These are phyloP conservation scores for Neostapfia colusana DNA, from an alignment of 176 grass and related monocot genomes.

Conservation along the genomic window DNA sequence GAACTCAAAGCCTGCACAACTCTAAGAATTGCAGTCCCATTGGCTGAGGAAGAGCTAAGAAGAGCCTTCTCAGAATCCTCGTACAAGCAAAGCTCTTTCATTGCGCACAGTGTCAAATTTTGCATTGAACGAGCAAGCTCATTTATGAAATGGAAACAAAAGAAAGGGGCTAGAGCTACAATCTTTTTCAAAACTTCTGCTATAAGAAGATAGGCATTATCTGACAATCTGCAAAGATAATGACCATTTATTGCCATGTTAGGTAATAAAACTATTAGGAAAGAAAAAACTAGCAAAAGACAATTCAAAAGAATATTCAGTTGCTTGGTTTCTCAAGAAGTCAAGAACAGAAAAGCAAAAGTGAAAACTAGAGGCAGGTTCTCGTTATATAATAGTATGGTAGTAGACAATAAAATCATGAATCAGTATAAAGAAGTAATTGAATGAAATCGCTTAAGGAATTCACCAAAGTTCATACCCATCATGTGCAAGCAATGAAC, in stretches of 20 bases:
- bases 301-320: slow-evolving; percentile 6
- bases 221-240: slow-evolving; percentile 71
- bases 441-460: slow-evolving; percentile 17
- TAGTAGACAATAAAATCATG: background rate
- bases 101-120: slow-evolving; percentile 69
- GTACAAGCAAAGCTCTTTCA: slow-evolving; percentile 79
- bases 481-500: slow-evolving; percentile 97
- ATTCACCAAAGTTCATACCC: slow-evolving; percentile 54
- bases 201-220: slow-evolving; percentile 88
- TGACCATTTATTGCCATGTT: background rate
- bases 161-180: slow-evolving; percentile 74
- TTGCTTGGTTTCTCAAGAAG: background rate
- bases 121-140: slow-evolving; percentile 86
- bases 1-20: slow-evolving; percentile 96
- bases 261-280: slow-evolving; percentile 9
- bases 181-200: slow-evolving; percentile 94
- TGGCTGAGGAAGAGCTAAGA: slow-evolving; percentile 86
- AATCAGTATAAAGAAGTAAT: background rate
- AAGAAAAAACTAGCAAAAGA: background rate
- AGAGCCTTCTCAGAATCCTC: slow-evolving; percentile 90
- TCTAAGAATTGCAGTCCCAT: slow-evolving; percentile 92
- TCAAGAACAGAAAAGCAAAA: too few relatives aligned
- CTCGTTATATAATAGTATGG: background rate
- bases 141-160: slow-evolving; percentile 90
- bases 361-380: too few relatives aligned